These are phyloP conservation scores for Sugiyamaella novakii DNA, from an alignment of 1,139 yeast genomes.

Conservation along the genomic window DNA sequence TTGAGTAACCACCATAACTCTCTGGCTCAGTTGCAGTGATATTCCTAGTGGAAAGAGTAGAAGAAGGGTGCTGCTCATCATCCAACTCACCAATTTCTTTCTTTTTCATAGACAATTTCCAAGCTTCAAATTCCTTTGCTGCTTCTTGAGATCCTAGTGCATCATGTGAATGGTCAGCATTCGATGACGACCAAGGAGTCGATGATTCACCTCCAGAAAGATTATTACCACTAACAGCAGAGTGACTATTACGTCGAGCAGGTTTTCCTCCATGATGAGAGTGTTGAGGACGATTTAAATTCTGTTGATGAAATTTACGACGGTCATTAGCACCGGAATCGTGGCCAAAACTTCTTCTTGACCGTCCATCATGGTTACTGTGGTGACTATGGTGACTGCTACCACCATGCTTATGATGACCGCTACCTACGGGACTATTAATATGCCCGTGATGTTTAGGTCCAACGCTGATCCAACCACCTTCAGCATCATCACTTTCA, in stretches of 20 bases:
- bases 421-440: no score
- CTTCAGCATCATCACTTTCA: constrained; percentile 33
- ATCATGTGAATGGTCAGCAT: not conserved
- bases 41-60: not conserved
- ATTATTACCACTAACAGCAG: not conserved
- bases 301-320: constrained; percentile 17
- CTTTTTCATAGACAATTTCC: constrained; percentile 21
- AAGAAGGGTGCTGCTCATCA: not conserved
- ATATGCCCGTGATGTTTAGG: constrained; percentile 27
- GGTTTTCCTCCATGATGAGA: constrained; percentile 4
- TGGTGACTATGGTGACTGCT: not conserved
- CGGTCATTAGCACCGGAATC: constrained; percentile 13
- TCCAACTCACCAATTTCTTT: not conserved
- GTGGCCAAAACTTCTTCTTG: constrained; percentile 14
- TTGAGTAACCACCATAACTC: constrained; percentile 3
- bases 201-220: constrained; percentile 7
- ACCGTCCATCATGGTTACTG: constrained; percentile 12
- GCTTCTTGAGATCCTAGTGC: constrained; percentile 25
- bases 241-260: constrained; percentile 15
- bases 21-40: constrained; percentile 10
- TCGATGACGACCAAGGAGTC: constrained; percentile 7
- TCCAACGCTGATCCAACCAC: constrained; percentile 42
- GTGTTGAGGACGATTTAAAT: constrained; percentile 10
- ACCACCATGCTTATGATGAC: not conserved
- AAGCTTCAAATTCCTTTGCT: constrained; percentile 25